Evolutionary conservation across 2,329 filamentous ascomycete genomes (phyloP), one percentile per base, ranked within the genome.

Genomic region (Ascochyta clinopodiicola): DNA sequence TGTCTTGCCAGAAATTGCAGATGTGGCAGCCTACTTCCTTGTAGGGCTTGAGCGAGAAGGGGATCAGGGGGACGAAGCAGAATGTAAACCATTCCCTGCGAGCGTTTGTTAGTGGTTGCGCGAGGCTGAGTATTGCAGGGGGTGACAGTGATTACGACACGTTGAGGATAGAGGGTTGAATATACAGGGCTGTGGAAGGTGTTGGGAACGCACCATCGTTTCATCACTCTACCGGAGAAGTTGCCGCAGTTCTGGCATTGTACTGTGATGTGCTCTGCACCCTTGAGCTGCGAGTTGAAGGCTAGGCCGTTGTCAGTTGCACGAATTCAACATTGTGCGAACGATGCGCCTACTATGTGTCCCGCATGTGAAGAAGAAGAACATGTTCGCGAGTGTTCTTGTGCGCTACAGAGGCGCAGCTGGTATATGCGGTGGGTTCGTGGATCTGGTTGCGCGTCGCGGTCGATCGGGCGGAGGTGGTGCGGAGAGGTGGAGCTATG

Each of bases 1-100:
- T 74, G 60, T 82, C 79, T 72, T 93, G 88, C 60, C 85, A 83
- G 72, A 91, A 92, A 72, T 88, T 86, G 82, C 90, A 94, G 73
- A 92, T 86, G 68, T 86, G 82, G 79, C 90, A 94, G 56, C 82
- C 79, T 51, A 94, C 82, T 67, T 92, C 89, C 64, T 87, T 74
- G 65, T 75, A 76, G 0, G 80, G 79, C 56, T 81, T 81, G 5
- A 81, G 64, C 24, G 85, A 87, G 68, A 92, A 87, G 0, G 90
- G 90, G 24, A 93, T 81, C 40, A 93, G 75, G 44, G 90, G 90
- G 48, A 92, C 76, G 76, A 90, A 92, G 80, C 89, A 92, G 69
- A 92, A 87, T 5, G 90, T 92, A 69, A 92, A 92, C 87, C 88
- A 92, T 37, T 80, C 72, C 77, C 75, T 77, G 44, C 15, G n/a